These are phyloP conservation scores for Pleurotus platypus DNA, from an alignment of 768 basidiomycete genomes.

Conservation along the genomic window DNA sequence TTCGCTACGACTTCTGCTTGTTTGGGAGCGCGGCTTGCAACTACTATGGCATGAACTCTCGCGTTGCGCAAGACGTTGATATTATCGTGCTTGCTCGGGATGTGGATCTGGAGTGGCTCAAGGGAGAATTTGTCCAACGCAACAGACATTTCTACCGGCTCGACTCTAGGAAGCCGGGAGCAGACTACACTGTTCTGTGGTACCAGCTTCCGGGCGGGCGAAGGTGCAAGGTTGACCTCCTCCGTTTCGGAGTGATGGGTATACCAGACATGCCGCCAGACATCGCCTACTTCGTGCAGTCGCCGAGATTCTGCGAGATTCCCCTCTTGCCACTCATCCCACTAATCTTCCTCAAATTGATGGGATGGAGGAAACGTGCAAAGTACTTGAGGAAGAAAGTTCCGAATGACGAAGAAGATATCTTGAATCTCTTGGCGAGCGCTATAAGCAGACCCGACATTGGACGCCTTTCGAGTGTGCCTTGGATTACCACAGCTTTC, in stretches of 20 bases:
- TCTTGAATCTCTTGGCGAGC: conserved; percentile 34
- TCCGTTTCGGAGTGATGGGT: not conserved
- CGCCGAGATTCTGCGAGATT: not conserved
- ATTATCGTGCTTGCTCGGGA: not conserved
- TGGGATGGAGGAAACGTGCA: conserved; percentile 39
- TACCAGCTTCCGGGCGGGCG: not conserved
- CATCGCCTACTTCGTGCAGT: not conserved
- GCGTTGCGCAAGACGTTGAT: too few relatives aligned
- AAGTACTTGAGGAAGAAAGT: conserved; percentile 33
- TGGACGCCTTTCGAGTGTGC: not conserved
- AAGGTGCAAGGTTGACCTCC: not conserved
- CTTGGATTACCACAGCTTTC: not conserved
- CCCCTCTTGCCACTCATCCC: conserved; percentile 35
- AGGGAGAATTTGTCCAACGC: not conserved
- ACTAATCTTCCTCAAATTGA: conserved; percentile 36
- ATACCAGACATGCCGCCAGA: not conserved
- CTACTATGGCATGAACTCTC: not conserved
- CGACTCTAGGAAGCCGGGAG: not conserved
- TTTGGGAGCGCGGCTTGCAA: not conserved
- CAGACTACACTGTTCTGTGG: not conserved
- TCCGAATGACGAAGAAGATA: conserved; percentile 35
- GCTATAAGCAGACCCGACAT: conserved; percentile 16
- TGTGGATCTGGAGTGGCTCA: not conserved
- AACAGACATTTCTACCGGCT: not conserved
- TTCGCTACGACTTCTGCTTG: not conserved